Base-by-base conservation (phyloP, 768 basidiomycete species). In the Boletus pseudo-olivaceus region DNA sequence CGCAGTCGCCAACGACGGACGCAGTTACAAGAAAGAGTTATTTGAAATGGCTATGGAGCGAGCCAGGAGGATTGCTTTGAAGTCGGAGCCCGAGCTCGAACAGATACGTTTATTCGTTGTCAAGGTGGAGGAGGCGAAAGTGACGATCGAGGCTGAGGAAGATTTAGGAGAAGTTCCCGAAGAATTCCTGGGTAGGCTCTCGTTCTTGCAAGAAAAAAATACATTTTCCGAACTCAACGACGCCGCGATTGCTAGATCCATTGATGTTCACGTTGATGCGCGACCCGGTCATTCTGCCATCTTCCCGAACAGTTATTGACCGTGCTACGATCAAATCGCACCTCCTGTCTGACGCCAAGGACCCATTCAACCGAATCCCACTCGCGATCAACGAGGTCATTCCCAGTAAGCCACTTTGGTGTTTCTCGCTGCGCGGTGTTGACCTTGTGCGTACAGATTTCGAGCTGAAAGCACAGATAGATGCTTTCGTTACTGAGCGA, bases 321-420 rank as follows among this genome's bases (percentile, higher is more conserved):
- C 83, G 90, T 23, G 78, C 88, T 2, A 98, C 95, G 2, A 98
- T 99, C 76, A 96, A 96, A 64, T 89, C 93, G 1, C 94, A 97
- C 69, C 74, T 98, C 34, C 75, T 99, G 19, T 96, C 93, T 0
- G 95, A 97, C 63, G 72, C 85, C 17, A 90, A 84, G 49, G 97
- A 99, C 71, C 97, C 97, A 1, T 99, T 98, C 81, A 99, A 98
- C 71, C 87, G 97, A 29, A 75, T 78, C 33, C 92, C 96, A 2
- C 75, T 97, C 27, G 70, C 76, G 10, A 83, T 94, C 58, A 88
- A 88, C 51, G 89, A 95, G 11, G 86, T 95, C 14, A 67, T 85
- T 54, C 82, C 91, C 27, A 73, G 94, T 93, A 62, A 60, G 84
- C 72, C 8, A n/a, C 45, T 11, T n/a, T 15, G 41, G 15, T 38